Conservation (phyloP, 352 stramenopile species). For the Phytophthora agathidicida region DNA sequence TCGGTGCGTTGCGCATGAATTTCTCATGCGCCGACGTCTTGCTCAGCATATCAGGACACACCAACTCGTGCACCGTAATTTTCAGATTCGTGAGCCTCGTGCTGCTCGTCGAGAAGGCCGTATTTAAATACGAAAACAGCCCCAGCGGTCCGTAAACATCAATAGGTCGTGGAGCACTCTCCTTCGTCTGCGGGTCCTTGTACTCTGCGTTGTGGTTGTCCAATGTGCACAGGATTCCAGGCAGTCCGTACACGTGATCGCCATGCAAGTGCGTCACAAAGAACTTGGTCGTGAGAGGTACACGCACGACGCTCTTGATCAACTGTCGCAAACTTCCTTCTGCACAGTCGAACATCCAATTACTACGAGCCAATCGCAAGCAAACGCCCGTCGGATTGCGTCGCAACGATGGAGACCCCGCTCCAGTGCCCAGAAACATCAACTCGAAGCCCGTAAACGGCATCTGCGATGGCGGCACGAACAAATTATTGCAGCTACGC, state of each 20-base stretch:
- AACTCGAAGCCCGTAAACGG: slow-evolving; percentile 88
- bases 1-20: slow-evolving; percentile 61
- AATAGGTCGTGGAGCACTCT: slow-evolving; percentile 53
- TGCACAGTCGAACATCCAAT: slow-evolving; percentile 91
- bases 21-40: slow-evolving; percentile 61
- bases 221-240: slow-evolving; percentile 82
- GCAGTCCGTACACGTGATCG: slow-evolving; percentile 86
- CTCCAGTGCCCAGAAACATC: slow-evolving; percentile 82
- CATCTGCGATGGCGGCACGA: slow-evolving; percentile 37
- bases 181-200: slow-evolving; percentile 61
- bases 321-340: slow-evolving; percentile 84
- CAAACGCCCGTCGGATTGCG: slow-evolving; percentile 71
- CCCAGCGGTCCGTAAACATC: slow-evolving; percentile 81
- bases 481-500: slow-evolving; percentile 64
- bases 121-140: slow-evolving; percentile 81
- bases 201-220: slow-evolving; percentile 79
- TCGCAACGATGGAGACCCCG: slow-evolving; percentile 70
- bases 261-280: slow-evolving; percentile 89
- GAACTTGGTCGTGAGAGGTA: slow-evolving; percentile 82
- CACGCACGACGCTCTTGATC: slow-evolving; percentile 77
- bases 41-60: slow-evolving; percentile 53
- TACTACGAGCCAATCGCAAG: slow-evolving; percentile 64
- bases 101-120: slow-evolving; percentile 64
- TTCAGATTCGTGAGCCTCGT: slow-evolving; percentile 72
- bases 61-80: slow-evolving; percentile 80